These are phyloP conservation scores for Waltiozyma sp. DNA, from an alignment of 1,139 yeast species.

Conservation along the genomic window DNA sequence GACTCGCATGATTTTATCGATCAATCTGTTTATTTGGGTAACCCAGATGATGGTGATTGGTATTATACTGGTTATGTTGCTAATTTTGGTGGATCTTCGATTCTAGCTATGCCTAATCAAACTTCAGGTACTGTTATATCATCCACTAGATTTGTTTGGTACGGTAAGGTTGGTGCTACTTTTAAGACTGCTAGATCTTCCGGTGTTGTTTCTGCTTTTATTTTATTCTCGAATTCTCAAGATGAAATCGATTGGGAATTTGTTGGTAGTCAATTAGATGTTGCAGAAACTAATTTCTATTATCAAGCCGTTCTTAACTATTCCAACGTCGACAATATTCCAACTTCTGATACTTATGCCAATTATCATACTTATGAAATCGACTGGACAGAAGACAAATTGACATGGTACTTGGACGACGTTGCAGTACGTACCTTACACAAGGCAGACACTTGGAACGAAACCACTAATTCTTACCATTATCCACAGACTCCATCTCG, in stretches of 20 bases:
- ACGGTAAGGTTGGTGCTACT: constrained; percentile 64
- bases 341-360: constrained; percentile 43
- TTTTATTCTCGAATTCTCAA: constrained; percentile 72
- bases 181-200: constrained; percentile 62
- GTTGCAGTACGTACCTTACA: constrained; percentile 53
- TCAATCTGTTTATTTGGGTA: constrained; percentile 48
- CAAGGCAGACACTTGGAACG: constrained; percentile 57
- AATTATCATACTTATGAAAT: constrained; percentile 68
- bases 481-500: constrained; percentile 92
- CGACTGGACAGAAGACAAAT: constrained; percentile 72
- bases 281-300: constrained; percentile 70
- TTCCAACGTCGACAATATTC: constrained; percentile 40
- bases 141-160: constrained; percentile 75
- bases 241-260: constrained; percentile 89
- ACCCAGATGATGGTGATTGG: constrained; percentile 60
- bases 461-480: constrained; percentile 42
- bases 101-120: constrained; percentile 70
- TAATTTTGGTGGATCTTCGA: constrained; percentile 37
- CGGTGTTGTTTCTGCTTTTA: constrained; percentile 84
- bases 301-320: constrained; percentile 64
- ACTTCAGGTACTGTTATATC: constrained; percentile 78
- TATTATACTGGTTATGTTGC: constrained; percentile 57
- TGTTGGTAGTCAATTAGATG: constrained; percentile 59
- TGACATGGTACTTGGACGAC: constrained; percentile 73
- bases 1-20: constrained; percentile 22